Evolutionary conservation across 2,329 filamentous ascomycete genomes (phyloP), one percentile per base, ranked within the genome.

Genomic region (Myriosclerotinia scirpicola): DNA sequence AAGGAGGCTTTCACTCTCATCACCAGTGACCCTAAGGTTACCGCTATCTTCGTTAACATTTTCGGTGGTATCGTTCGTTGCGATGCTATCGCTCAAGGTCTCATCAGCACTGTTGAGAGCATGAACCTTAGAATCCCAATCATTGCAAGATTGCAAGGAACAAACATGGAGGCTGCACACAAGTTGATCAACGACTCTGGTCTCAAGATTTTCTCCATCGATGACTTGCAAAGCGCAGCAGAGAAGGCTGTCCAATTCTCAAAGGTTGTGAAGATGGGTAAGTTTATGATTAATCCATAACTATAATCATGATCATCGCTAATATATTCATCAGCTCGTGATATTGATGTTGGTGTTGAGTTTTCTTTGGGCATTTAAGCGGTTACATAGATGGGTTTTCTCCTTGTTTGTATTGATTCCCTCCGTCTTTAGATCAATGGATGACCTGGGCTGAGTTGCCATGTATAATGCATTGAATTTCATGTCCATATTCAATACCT

Each of bases 41-140:
- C 93, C 62, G 95, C 95, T 76, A 95, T 99, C 83, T 99, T 99
- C 75, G 95, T 99, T 84, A 99, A 99, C 87, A 99, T 99, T 81
- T 99, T 99, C 78, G 95, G 95, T 79, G 95, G 95, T 82, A 99
- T 99, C 75, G 95, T 99, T 74, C 89, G 95, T 76, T 99, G 95
- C 79, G 95, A 99, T 79, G 93, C 92, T 77, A 99, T 99, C 78
- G 95, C 95, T 73, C 90, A 93, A 81, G 95, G 95, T 77, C 85
- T 99, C 75, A 96, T 99, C 83, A 90, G 92, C 79, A 96, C 97
- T 67, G 95, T 95, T 70, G 87, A 97, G 83, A 88, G 88, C 76
- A 93, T 99, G 85, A 93, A 97, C 84, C 87, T 99, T 76, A 90
- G 95, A 81, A 95, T 95, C 73, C 95, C 95, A 76, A 96, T 99